Base-by-base conservation (phyloP, 2,329 filamentous ascomycete genomes). In the Lasiodiplodia theobromae region DNA sequence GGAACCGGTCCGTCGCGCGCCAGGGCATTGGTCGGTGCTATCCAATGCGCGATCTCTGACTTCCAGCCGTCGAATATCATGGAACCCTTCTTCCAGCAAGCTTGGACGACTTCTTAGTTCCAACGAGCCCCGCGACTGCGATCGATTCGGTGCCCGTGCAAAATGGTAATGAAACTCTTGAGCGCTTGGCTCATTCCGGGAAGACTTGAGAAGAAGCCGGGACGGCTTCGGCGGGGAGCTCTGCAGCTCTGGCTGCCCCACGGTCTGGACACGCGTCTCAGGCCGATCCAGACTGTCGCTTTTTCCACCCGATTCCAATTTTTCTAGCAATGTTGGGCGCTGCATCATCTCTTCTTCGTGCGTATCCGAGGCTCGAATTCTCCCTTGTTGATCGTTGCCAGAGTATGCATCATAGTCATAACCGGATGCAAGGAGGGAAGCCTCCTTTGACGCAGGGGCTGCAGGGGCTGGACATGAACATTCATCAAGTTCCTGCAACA, bases 401-500 rank as follows among this genome's bases (percentile, higher is more conserved):
- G 31, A 25, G 14, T 52, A 21, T 52, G 28, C 18, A 25, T 52
- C 10, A 60, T 51, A n/a, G 21, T 31, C 14, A 14, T 52, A 6
- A 14, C 3, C 31, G 34, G 23, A 16, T 52, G 40, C 44, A 67
- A 52, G 54, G 53, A 47, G 28, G 18, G 65, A 44, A 12, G 8
- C 14, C 5, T 10, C 31, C 51, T 31, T 21, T 18, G 44, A 28
- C 16, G 21, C 54, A 67, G 44, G 53, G 25, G 40, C 16, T 28
- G 21, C 38, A 40, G 40, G 54, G 47, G 23, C 34, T 38, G 14
- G 40, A 67, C 23, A 60, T 53, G 65, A 40, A 51, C 31, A 28
- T 40, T 38, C 40, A 28, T 67, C 65, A 37, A 67, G 40, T 40
- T 67, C 53, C 44, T 67, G 65, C 65, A 60, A 23, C 16, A 67